phyloP scores from a whole-genome alignment of 768 basidiomycete genomes.

The Xerocomus brunneocitrinus region DNA sequence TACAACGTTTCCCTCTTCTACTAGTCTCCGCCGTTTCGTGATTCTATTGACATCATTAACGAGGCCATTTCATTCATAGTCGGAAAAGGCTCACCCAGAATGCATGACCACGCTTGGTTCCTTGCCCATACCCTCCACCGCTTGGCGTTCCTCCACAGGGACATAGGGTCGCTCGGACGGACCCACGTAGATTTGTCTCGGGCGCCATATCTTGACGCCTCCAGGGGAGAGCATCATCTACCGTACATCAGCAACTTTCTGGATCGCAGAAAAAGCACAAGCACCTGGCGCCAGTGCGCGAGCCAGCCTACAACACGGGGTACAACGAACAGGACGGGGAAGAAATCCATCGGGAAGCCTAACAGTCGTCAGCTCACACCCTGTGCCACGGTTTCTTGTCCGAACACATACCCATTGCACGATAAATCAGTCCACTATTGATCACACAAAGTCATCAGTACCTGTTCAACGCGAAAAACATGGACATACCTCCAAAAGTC shows the following conservation, averaged over 20 bases:
- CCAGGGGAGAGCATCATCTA: constrained; percentile 90
- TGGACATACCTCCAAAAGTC: constrained; percentile 66
- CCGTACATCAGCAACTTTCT: constrained; percentile 3
- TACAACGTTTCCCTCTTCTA: constrained; percentile 20
- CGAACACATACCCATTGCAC: constrained; percentile 70
- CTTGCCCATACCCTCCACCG: constrained; percentile 50
- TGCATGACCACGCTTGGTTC: constrained; percentile 63
- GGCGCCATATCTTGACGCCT: constrained; percentile 93
- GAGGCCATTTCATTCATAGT: not conserved
- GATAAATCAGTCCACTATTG: constrained; percentile 78
- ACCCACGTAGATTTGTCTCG: constrained; percentile 82
- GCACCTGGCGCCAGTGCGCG: constrained; percentile 85
- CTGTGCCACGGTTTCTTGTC: not conserved
- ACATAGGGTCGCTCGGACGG: constrained; percentile 71
- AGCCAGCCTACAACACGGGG: constrained; percentile 93
- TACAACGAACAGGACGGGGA: constrained; percentile 90
- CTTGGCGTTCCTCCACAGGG: constrained; percentile 51
- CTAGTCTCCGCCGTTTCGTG: constrained; percentile 30
- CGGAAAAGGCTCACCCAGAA: constrained; percentile 58
- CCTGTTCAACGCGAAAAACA: not conserved
- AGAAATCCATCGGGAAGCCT: constrained; percentile 93
- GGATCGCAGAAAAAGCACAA: constrained; percentile 4
- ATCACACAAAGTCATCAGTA: not conserved
- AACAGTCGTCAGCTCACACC: constrained; percentile 1
- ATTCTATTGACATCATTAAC: constrained; percentile 19